Evolutionary conservation across 805 yeast genomes (phyloP).

Genomic region (Clavispora fructus): DNA sequence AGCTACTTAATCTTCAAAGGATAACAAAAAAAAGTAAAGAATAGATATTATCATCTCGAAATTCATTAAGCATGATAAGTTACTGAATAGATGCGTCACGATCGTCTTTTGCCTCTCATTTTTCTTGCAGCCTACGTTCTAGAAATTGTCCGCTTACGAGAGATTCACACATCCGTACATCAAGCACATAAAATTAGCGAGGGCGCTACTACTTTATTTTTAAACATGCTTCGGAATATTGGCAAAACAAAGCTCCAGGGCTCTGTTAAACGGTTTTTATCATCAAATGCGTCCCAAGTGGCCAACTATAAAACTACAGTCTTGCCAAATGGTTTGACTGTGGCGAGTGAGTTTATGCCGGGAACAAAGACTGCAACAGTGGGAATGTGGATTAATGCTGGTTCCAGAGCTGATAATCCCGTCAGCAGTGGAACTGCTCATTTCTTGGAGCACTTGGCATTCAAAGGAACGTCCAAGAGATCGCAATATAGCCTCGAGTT

Average conservation of each 20-base stretch:
- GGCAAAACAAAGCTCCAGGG: not conserved
- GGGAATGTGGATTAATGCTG: conserved; percentile 98
- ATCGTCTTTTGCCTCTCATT: not conserved
- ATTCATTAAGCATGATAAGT: too few relatives aligned
- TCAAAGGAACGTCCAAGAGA: conserved; percentile 85
- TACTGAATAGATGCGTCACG: too few relatives aligned
- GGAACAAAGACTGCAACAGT: conserved; percentile 92
- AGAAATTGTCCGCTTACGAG: not conserved
- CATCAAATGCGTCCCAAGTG: conserved; percentile 7
- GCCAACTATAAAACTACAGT: conserved; percentile 54
- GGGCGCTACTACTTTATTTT: not conserved
- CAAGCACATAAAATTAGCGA: not conserved
- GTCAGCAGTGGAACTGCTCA: conserved; percentile 93
- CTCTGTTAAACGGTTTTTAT: not conserved
- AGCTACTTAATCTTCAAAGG: too few relatives aligned
- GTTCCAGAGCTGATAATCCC: conserved; percentile 91
- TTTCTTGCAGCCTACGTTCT: not conserved
- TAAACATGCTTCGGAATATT: not conserved
- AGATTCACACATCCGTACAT: conserved; percentile 1
- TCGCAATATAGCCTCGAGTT: conserved; percentile 79
- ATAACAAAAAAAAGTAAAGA: too few relatives aligned
- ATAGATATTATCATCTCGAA: too few relatives aligned
- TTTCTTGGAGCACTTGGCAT: conserved; percentile 92
- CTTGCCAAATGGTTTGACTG: conserved; percentile 87
- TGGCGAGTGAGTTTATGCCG: conserved; percentile 86